These are phyloP conservation scores for Daldinia loculata DNA, from an alignment of 495 filamentous ascomycete genomes.

Conservation along the genomic window DNA sequence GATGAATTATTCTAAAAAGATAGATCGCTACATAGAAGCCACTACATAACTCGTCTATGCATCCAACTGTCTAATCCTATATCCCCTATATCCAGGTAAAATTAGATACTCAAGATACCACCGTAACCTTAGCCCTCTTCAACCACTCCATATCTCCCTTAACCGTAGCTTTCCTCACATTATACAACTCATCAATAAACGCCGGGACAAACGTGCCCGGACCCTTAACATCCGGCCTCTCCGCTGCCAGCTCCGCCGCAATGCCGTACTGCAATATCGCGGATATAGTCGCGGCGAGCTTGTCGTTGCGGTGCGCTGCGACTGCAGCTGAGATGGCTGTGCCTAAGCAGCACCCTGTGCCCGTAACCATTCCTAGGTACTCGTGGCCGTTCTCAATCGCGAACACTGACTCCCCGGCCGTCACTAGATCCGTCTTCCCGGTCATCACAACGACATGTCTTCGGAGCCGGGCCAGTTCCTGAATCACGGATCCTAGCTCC, in stretches of 20 bases:
- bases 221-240: slow-evolving; percentile 69
- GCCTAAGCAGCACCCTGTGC: slow-evolving; percentile 87
- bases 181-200: slow-evolving; percentile 77
- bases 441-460: slow-evolving; percentile 86
- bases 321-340: slow-evolving; percentile 80
- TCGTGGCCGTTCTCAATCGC: slow-evolving; percentile 79
- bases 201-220: slow-evolving; percentile 90
- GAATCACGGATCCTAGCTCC: slow-evolving; percentile 69
- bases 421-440: slow-evolving; percentile 78
- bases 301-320: slow-evolving; percentile 66
- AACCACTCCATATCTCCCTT: slow-evolving; percentile 64
- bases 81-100: not conserved
- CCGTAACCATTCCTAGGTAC: slow-evolving; percentile 82
- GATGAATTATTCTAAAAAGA: not conserved
- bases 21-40: not conserved
- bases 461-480: slow-evolving; percentile 70
- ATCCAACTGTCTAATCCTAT: not conserved
- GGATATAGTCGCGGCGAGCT: slow-evolving; percentile 71
- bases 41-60: not conserved
- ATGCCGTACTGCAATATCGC: slow-evolving; percentile 84
- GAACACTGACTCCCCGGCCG: slow-evolving; percentile 73
- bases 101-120: slow-evolving; percentile 44
- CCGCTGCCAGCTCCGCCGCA: slow-evolving; percentile 78
- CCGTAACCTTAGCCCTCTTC: slow-evolving; percentile 61
- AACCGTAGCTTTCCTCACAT: slow-evolving; percentile 58